Base-by-base conservation (phyloP, 345 rosid genomes). In the Diplotaxis tenuifolia region DNA sequence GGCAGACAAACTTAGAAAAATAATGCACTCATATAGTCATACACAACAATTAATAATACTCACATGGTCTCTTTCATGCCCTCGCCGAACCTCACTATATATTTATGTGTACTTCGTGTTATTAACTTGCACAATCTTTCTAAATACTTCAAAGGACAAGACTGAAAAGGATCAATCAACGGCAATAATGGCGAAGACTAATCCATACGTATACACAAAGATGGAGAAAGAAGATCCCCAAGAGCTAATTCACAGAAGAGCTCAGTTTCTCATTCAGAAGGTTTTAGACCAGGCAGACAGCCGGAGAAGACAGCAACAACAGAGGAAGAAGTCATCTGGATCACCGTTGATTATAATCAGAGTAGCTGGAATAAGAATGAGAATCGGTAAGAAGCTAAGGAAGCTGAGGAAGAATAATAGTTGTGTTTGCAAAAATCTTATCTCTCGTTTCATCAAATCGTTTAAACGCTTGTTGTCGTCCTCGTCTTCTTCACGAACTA, bases 181-280 rank as follows among this genome's bases (percentile, higher is more conserved):
- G 75, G 72, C 56, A 65, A 7, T 65, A 58, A 67, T 67, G 81
- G 18, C 62, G 77, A 78, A 72, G 65, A 72, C 36, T 53, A 29
- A 29, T 38, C 20, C 82, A 4, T 61, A 63, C 68, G 83, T 32
- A n/a, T 93, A 93, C 84, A 77, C 86, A 23, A 88, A 79, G 83
- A 36, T 91, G 62, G 86, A 87, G 20, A 84, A 87, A 75, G 97
- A 94, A 76, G 93, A 86, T 70, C 86, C 84, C 5, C 88, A 91
- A 49, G 97, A 89, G 69, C 7, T 79, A 1, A 72, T 49, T n/a
- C 95, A 85, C 45, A 64, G 91, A 73, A 65, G 85, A 80, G 97
- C 98, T 15, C 97, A 86, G 70, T 89, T 88, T 81, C 82, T 91
- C 83, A 88, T 94, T 73, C 86, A 88, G 75, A 94, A 85, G 72